Evolutionary conservation across 2,329 filamentous ascomycete genomes (phyloP).

Genomic region (Diaporthe australafricana): DNA sequence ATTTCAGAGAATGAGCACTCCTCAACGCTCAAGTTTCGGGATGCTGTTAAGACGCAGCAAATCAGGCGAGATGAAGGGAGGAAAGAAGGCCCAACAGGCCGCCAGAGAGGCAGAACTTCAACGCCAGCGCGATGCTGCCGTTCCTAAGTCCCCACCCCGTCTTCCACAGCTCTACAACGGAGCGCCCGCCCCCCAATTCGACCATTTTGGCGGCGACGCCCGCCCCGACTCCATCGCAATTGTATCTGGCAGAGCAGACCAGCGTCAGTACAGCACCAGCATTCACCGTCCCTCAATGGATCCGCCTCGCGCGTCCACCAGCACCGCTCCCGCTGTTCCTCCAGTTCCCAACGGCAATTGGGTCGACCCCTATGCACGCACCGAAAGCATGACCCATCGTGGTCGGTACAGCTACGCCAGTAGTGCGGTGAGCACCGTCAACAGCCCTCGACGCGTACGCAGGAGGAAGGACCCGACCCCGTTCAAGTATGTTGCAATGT

Average conservation of each 20-base stretch:
- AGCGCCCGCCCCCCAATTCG: slow-evolving; percentile 57
- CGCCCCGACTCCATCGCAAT: slow-evolving; percentile 73
- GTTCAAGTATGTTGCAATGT: slow-evolving; percentile 84
- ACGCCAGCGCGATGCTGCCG: slow-evolving; percentile 60
- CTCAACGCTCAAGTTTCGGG: slow-evolving; percentile 60
- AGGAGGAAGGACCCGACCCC: slow-evolving; percentile 97
- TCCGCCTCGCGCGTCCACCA: slow-evolving; percentile 52
- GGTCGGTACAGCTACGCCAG: slow-evolving; percentile 97
- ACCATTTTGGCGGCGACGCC: slow-evolving; percentile 68
- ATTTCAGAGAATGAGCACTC: slow-evolving; percentile 48
- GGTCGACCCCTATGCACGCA: slow-evolving; percentile 82
- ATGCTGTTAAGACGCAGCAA: slow-evolving; percentile 76
- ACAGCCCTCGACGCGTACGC: slow-evolving; percentile 90
- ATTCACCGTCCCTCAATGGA: slow-evolving; percentile 66
- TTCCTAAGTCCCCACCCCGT: slow-evolving; percentile 61
- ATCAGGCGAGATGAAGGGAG: slow-evolving; percentile 72
- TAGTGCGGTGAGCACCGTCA: slow-evolving; percentile 89
- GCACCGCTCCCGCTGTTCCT: slow-evolving; percentile 60
- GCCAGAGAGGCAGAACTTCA: slow-evolving; percentile 62
- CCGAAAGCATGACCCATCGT: slow-evolving; percentile 96
- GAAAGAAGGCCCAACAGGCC: slow-evolving; percentile 69
- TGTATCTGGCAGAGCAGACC: slow-evolving; percentile 60
- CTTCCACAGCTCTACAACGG: slow-evolving; percentile 65
- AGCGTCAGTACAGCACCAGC: slow-evolving; percentile 46
- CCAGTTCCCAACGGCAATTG: slow-evolving; percentile 71